phyloP scores from a whole-genome alignment of 192 early-diverging fungal species.

The Backusella liffmaniae region DNA sequence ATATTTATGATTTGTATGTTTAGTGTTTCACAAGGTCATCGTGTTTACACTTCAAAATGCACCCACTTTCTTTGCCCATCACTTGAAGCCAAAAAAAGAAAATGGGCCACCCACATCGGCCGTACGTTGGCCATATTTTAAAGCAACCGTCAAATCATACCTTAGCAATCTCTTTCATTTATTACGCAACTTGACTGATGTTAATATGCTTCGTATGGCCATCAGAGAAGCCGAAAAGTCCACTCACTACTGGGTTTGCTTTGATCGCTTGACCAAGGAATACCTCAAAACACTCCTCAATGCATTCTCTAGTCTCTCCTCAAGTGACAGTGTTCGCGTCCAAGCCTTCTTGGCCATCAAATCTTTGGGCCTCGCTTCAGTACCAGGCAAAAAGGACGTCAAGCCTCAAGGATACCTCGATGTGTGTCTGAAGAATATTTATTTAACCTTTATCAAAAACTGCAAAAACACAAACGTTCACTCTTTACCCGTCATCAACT shows the following conservation, averaged over 20 bases:
- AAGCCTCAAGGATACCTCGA: conserved; percentile 55
- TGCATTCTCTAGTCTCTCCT: conserved; percentile 50
- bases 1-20: neutral
- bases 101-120: conserved; percentile 36
- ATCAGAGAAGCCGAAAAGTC: conserved; percentile 78
- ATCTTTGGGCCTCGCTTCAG: conserved; percentile 55
- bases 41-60: conserved; percentile 70
- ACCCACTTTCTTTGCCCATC: conserved; percentile 67
- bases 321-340: conserved; percentile 72
- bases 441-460: conserved; percentile 76
- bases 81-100: conserved; percentile 44
- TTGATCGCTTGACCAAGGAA: conserved; percentile 78
- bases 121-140: conserved; percentile 70
- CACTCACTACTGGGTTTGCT: conserved; percentile 77
- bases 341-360: conserved; percentile 84
- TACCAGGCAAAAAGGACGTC: conserved; percentile 10
- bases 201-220: conserved; percentile 81
- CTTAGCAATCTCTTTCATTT: conserved; percentile 71
- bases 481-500: conserved; percentile 80
- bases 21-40: conserved; percentile 81
- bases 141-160: conserved; percentile 83
- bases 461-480: conserved; percentile 76
- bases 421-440: conserved; percentile 74
- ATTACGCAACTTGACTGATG: conserved; percentile 79
- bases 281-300: conserved; percentile 68